Base-by-base conservation (phyloP, 1,284 basidiomycete species). In the Wallemia mellicola region DNA sequence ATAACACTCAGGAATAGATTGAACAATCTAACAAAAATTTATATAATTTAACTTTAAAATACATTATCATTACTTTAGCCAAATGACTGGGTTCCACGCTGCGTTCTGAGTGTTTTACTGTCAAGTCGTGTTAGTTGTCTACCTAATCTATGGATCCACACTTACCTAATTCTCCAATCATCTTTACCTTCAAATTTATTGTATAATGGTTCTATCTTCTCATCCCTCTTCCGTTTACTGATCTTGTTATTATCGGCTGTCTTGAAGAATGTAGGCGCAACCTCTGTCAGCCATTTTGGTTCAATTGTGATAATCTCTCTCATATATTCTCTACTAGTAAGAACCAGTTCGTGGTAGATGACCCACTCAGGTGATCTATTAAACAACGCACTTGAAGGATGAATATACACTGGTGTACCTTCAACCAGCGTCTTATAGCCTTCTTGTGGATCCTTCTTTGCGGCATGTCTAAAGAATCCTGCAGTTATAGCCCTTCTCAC, bases 381-480 rank as follows among this genome's bases (percentile, higher is more conserved):
- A 77, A 98, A 98, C 24, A 99, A 74, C 7, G 89, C 84, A n/a
- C 85, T 88, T 0, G 87, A 92, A 0, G 92, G 92, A 71, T 98
- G 92, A 62, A 98, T 88, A 71, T 91, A 95, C 48, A 99, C 91
- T 0, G 89, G 91, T 17, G 92, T 94, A 57, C 91, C 88, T 64
- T 98, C 92, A 1, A 95, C 89, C 2, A 98, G 78, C 0, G 88
- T 94, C 73, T 96, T 96, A 76, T 96, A 99, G n/a, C 91, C 85
- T 55, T 48, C 58, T 14, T 24, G 58, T 2, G 82, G 82, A 67
- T 92, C 87, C 71, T 95, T 94, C 75, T 95, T 95, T 25, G 89
- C 89, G 0, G 89, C 88, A 66, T 94, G 83, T 24, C 88, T 78
- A 79, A 94, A 95, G 73, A 85, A 92, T 26, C 94, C 92, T 15